phyloP scores from a whole-genome alignment of 2,329 filamentous ascomycete genomes.

The Xylaria digitata region DNA sequence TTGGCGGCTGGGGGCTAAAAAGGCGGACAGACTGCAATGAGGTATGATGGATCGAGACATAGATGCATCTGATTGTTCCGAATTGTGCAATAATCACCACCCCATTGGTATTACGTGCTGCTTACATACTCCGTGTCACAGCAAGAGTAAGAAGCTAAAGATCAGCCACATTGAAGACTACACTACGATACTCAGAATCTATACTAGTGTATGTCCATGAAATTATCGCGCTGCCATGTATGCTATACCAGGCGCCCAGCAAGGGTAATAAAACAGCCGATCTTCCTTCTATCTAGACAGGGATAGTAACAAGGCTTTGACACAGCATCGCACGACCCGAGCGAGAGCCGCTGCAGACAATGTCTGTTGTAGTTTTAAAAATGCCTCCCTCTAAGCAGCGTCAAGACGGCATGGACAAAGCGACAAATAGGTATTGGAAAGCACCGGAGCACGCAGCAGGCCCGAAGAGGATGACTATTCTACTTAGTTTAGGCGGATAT shows the following conservation, averaged over 20 bases:
- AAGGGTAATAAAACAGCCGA: constrained; percentile 14
- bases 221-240: constrained; percentile 12
- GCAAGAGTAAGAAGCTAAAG: constrained; percentile 1
- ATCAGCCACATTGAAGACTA: constrained; percentile 3
- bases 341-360: background rate
- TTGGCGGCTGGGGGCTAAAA: background rate
- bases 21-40: background rate
- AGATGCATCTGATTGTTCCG: background rate
- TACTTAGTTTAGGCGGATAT: background rate
- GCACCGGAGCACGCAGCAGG: background rate
- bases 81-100: constrained; percentile 7
- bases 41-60: constrained; percentile 9
- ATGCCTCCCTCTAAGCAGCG: background rate
- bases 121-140: constrained; percentile 6
- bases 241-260: too few relatives aligned
- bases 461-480: background rate
- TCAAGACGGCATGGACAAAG: too few relatives aligned
- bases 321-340: background rate
- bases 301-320: constrained; percentile 2
- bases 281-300: background rate
- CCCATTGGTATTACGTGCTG: constrained; percentile 1
- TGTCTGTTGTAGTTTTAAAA: background rate
- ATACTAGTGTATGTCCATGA: too few relatives aligned
- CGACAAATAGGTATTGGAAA: background rate
- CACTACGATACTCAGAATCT: background rate